Conservation (phyloP, 2,329 filamentous ascomycete genomes). For the Fusarium sp. region DNA sequence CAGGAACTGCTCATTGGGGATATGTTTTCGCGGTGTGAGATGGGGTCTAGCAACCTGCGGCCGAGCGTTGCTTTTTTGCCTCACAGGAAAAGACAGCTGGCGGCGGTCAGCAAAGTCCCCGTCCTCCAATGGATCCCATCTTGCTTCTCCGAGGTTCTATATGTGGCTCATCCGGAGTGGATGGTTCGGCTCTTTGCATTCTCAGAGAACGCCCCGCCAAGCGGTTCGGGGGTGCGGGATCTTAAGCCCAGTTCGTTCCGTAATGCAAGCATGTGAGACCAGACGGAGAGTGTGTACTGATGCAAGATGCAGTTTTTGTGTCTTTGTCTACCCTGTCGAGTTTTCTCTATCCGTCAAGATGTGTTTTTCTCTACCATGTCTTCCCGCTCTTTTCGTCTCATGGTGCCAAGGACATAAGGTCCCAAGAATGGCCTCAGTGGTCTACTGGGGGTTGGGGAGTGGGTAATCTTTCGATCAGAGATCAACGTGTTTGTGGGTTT, state of each 20-base stretch:
- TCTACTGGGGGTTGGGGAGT: conserved; percentile 5
- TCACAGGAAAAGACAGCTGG: background rate
- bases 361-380: background rate
- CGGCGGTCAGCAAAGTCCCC: background rate
- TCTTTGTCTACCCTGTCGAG: background rate
- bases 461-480: conserved; percentile 33
- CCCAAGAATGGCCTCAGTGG: background rate
- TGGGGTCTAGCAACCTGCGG: background rate
- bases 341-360: background rate
- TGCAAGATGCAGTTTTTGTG: background rate
- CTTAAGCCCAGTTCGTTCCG: background rate
- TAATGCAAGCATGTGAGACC: background rate
- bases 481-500: conserved; percentile 3
- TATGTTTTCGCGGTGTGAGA: background rate
- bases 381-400: background rate
- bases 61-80: conserved; percentile 2
- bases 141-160: background rate
- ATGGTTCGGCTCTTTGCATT: background rate
- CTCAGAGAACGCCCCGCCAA: conserved; percentile 7
- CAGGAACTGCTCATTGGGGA: background rate
- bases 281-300: background rate
- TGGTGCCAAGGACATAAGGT: background rate
- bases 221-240: conserved; percentile 19
- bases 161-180: background rate
- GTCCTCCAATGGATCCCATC: background rate